phyloP scores from a whole-genome alignment of 139 green algal genomes.

The Micromonas commoda region DNA sequence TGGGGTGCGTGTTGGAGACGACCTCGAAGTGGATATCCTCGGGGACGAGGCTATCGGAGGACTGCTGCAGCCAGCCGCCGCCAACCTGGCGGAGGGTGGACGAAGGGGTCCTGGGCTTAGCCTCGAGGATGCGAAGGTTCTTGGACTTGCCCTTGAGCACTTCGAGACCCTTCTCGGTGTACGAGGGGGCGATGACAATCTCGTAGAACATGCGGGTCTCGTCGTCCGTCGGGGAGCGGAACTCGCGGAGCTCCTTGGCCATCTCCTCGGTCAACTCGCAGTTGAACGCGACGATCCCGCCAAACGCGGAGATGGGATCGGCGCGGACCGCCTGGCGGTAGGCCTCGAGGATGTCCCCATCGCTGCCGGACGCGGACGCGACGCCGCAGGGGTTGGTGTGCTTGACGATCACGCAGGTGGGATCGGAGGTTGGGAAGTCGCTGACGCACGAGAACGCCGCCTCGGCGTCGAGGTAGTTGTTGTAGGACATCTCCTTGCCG shows the following conservation, averaged over 20 bases:
- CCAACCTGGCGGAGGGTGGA: slow-evolving; percentile 76
- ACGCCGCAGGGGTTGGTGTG: slow-evolving; percentile 99
- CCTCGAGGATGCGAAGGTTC: slow-evolving; percentile 94
- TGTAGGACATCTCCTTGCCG: slow-evolving; percentile 98
- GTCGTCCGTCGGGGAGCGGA: slow-evolving; percentile 80
- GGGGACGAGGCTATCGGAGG: slow-evolving; percentile 68
- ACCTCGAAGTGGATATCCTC: slow-evolving; percentile 73
- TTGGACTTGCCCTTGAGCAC: slow-evolving; percentile 96
- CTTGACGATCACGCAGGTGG: slow-evolving; percentile 98
- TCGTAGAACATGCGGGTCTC: slow-evolving; percentile 99
- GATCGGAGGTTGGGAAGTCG: slow-evolving; percentile 58
- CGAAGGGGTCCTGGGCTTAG: slow-evolving; percentile 54
- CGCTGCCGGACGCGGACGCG: slow-evolving; percentile 40
- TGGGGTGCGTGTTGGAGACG: slow-evolving; percentile 66
- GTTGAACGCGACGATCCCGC: slow-evolving; percentile 99
- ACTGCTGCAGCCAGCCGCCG: slow-evolving; percentile 79
- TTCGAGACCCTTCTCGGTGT: slow-evolving; percentile 86
- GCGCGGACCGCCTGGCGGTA: slow-evolving; percentile 87
- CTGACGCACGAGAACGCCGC: slow-evolving; percentile 59
- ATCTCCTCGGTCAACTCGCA: slow-evolving; percentile 51
- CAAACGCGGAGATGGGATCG: slow-evolving; percentile 93
- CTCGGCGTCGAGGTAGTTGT: slow-evolving; percentile 98
- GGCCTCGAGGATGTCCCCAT: slow-evolving; percentile 75
- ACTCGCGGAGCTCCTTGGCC: slow-evolving; percentile 87
- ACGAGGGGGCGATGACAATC: slow-evolving; percentile 94